Percentiles rank a stretch among this genome's conserved stretches.
These are phyloP conservation scores for Chalaropsis ovoidea DNA, from an alignment of 2,329 filamentous ascomycete genomes.

Conservation along the genomic window DNA sequence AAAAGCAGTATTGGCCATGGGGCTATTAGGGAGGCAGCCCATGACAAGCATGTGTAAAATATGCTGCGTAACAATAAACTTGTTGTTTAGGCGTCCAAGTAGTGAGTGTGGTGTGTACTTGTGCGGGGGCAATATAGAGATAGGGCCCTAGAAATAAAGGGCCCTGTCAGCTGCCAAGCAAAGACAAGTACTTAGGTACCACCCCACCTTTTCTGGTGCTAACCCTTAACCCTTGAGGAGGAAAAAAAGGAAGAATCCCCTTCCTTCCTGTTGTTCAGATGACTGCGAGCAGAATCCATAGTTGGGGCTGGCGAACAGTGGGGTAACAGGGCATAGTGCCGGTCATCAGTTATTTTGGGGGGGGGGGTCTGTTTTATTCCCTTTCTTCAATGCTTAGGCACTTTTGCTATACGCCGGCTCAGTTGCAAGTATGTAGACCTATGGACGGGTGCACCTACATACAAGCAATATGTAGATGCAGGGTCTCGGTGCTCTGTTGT, in stretches of 20 bases:
- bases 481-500: neutral
- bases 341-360: neutral
- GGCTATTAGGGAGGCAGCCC: neutral
- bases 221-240: neutral
- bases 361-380: neutral
- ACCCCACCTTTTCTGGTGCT: neutral
- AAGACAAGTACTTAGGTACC: neutral
- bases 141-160: too few relatives aligned
- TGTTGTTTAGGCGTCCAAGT: neutral
- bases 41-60: neutral
- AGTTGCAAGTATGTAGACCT: neutral
- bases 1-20: neutral
- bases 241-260: neutral
- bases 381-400: neutral
- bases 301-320: neutral
- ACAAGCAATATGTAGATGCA: neutral
- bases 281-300: neutral
- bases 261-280: neutral
- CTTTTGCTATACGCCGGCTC: neutral
- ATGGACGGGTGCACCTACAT: neutral
- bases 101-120: neutral
- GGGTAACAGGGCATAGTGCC: conserved; percentile 1
- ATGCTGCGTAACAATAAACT: conserved; percentile 8
- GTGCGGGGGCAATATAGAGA: neutral
- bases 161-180: conserved; percentile 9